These are phyloP conservation scores for Boletus bicolor DNA, from an alignment of 768 basidiomycete species.

Conservation along the genomic window DNA sequence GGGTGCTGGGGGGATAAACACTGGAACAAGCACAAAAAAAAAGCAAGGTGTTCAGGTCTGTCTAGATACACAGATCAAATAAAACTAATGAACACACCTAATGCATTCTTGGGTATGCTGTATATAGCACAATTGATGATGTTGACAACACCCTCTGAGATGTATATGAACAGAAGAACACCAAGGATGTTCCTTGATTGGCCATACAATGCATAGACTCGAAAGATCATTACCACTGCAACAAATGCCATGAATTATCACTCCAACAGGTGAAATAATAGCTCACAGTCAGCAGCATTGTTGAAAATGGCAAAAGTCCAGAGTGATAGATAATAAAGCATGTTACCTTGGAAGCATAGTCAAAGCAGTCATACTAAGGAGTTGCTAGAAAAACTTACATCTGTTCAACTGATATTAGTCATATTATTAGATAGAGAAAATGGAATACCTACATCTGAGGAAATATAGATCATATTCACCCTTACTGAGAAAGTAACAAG, in stretches of 20 bases:
- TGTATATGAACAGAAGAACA: not conserved
- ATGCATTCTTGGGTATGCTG: not conserved
- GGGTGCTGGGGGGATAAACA: not conserved
- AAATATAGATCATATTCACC: not conserved
- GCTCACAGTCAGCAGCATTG: constrained; percentile 1
- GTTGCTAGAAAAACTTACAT: not conserved
- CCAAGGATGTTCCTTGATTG: not conserved
- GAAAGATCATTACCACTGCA: constrained; percentile 9
- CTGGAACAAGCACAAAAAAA: not conserved
- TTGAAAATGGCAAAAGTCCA: not conserved
- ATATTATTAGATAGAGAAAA: not conserved
- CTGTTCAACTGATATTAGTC: not conserved
- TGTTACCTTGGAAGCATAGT: not conserved
- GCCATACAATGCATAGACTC: constrained; percentile 6
- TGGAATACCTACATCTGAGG: constrained; percentile 3
- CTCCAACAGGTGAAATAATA: not conserved
- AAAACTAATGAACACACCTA: not conserved
- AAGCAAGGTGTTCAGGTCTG: not conserved
- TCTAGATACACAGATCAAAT: not conserved
- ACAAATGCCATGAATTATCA: not conserved
- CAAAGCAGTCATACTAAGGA: not conserved
- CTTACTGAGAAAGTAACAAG: not conserved
- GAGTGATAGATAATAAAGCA: not conserved
- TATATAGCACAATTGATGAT: not conserved
- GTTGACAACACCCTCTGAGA: not conserved